phyloP scores from a whole-genome alignment of 495 filamentous ascomycete genomes.

The Lasiosphaeria ovina region DNA sequence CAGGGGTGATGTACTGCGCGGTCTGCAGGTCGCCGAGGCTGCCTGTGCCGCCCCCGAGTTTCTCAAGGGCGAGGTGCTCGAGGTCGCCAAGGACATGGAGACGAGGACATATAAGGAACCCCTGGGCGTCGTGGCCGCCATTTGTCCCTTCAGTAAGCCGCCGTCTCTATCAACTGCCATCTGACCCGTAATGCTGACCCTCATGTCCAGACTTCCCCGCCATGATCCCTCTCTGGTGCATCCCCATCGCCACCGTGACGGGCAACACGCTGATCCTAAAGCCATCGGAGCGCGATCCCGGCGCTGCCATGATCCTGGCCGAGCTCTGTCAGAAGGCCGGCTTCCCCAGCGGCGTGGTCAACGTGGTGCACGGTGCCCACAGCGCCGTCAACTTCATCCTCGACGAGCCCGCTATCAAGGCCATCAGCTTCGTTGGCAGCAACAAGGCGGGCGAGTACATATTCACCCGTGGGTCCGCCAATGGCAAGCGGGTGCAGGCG shows the following conservation, averaged over 20 bases:
- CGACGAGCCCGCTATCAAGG: conserved; percentile 94
- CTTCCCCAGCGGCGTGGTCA: conserved; percentile 90
- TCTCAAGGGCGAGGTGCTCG: conserved; percentile 88
- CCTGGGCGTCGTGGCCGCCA: conserved; percentile 90
- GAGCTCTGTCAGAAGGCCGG: conserved; percentile 89
- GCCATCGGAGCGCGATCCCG: conserved; percentile 97
- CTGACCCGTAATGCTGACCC: conserved; percentile 19
- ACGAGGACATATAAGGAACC: conserved; percentile 91
- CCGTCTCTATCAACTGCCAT: neutral
- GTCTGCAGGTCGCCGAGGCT: conserved; percentile 94
- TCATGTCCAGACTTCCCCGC: conserved; percentile 82
- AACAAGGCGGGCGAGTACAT: conserved; percentile 99
- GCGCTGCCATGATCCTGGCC: conserved; percentile 95
- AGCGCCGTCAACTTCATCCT: conserved; percentile 96
- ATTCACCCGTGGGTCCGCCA: conserved; percentile 84
- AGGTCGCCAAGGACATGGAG: conserved; percentile 99
- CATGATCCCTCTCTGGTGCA: conserved; percentile 98
- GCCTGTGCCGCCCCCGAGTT: conserved; percentile 93
- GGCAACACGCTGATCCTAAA: conserved; percentile 95
- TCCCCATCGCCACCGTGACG: conserved; percentile 89
- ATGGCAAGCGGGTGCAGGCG: conserved; percentile 91
- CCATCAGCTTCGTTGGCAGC: conserved; percentile 94
- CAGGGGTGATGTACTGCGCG: conserved; percentile 89
- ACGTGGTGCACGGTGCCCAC: conserved; percentile 88
- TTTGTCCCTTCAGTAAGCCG: conserved; percentile 94